Evolutionary conservation across 2,329 filamentous ascomycete genomes (phyloP).

Genomic region (Rhexocercosporidium sp.): DNA sequence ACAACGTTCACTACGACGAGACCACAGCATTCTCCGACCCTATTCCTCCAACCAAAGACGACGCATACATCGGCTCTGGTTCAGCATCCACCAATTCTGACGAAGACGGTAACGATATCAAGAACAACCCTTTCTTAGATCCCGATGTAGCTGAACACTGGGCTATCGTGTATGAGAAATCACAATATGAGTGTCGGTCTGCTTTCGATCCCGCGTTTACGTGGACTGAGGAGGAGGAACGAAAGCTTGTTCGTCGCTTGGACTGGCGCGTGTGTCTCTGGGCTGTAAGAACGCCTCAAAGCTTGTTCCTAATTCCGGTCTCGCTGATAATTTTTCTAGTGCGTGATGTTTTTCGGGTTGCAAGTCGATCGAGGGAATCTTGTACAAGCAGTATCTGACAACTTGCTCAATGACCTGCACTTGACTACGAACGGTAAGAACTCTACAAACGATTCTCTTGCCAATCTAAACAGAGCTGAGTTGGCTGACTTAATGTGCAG

Average conservation of each 20-base stretch:
- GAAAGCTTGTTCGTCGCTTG: slow-evolving; percentile 33
- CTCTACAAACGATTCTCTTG: too few relatives aligned
- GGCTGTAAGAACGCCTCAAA: slow-evolving; percentile 26
- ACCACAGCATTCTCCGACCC: slow-evolving; percentile 24
- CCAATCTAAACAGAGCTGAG: too few relatives aligned
- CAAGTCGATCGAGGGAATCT: slow-evolving; percentile 66
- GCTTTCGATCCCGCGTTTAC: slow-evolving; percentile 34
- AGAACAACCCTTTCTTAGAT: slow-evolving; percentile 35
- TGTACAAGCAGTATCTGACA: slow-evolving; percentile 62
- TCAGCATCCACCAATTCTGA: slow-evolving; percentile 22
- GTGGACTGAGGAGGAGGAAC: slow-evolving; percentile 38
- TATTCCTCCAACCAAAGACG: slow-evolving; percentile 15
- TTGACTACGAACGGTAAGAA: slow-evolving; percentile 45
- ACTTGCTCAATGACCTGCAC: slow-evolving; percentile 59
- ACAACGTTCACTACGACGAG: slow-evolving; percentile 28
- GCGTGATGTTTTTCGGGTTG: slow-evolving; percentile 65
- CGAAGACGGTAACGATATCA: slow-evolving; percentile 25
- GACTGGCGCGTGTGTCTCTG: slow-evolving; percentile 35
- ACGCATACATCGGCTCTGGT: neutral
- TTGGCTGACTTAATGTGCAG: slow-evolving; percentile 2
- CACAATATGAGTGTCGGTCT: slow-evolving; percentile 37
- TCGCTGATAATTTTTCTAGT: slow-evolving; percentile 35
- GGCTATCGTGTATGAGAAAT: slow-evolving; percentile 34
- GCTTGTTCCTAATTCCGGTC: neutral
- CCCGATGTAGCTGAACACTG: slow-evolving; percentile 36